A percentile compares a stretch with the other conserved stretches of the same genome.
Conservation (phyloP, 352 stramenopile species). For the Phytophthora vignae region DNA sequence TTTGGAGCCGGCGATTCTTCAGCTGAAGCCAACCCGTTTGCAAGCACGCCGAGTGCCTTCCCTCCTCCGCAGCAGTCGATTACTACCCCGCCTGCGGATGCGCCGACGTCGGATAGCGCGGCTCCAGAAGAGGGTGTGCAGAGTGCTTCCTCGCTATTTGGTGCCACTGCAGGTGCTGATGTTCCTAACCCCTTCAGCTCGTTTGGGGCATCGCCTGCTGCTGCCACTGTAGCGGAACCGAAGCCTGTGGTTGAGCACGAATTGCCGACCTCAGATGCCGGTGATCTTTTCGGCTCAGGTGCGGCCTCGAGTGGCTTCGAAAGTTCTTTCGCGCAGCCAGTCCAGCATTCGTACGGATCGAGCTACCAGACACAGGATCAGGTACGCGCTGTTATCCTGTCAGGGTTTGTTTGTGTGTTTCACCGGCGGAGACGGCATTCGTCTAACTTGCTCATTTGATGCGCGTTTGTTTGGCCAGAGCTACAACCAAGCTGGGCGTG, state of each 20-base stretch:
- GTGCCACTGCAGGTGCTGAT: conserved; percentile 49
- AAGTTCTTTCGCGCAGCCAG: conserved; percentile 41
- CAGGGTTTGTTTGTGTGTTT: not conserved
- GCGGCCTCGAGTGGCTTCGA: conserved; percentile 40
- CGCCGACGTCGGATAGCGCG: conserved; percentile 1
- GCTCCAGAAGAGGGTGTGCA: conserved; percentile 37
- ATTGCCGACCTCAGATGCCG: conserved; percentile 58
- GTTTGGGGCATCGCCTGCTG: conserved; percentile 33
- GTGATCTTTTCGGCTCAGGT: conserved; percentile 62
- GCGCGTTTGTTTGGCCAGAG: conserved; percentile 17
- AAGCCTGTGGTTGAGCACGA: conserved; percentile 50
- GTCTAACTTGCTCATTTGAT: not conserved
- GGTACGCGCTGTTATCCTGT: conserved; percentile 29
- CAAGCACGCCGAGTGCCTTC: conserved; percentile 42
- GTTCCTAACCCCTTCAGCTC: conserved; percentile 66
- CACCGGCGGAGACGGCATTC: not conserved
- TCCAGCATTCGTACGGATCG: conserved; percentile 35
- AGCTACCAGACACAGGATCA: conserved; percentile 51
- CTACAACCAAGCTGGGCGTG: conserved; percentile 29
- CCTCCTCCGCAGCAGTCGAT: conserved; percentile 26
- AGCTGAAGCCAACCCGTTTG: conserved; percentile 57
- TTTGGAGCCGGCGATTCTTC: conserved; percentile 35
- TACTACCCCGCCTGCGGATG: conserved; percentile 11
- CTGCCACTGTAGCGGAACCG: conserved; percentile 8
- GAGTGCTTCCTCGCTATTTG: conserved; percentile 73